phyloP scores from a whole-genome alignment of 257 asterid species.

The Apocynum venetum region DNA sequence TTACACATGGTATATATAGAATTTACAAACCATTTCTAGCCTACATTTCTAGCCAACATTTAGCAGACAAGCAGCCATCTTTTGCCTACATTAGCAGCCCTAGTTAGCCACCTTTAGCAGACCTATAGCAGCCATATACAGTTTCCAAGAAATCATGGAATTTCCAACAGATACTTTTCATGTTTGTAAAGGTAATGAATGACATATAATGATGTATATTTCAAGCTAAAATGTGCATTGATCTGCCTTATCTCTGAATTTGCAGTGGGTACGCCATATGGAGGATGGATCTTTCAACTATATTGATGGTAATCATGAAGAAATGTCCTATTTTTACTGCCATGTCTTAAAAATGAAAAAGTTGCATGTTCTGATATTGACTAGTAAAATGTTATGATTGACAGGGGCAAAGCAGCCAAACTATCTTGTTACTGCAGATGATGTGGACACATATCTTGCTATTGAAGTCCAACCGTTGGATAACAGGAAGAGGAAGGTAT shows the following conservation, averaged over 20 bases:
- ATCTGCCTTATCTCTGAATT: constrained; percentile 27
- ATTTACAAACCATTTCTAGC: too few relatives aligned
- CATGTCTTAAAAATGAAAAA: constrained; percentile 2
- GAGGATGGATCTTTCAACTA: constrained; percentile 93
- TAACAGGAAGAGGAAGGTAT: constrained; percentile 93
- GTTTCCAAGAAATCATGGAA: too few relatives aligned
- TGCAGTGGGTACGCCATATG: constrained; percentile 96
- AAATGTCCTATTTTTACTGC: constrained; percentile 13
- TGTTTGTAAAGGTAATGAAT: constrained; percentile 19
- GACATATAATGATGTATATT: constrained; percentile 14
- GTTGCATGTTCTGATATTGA: background rate
- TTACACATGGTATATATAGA: too few relatives aligned
- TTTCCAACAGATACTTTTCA: constrained; percentile 13
- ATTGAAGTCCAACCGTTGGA: constrained; percentile 98
- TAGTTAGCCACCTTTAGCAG: too few relatives aligned
- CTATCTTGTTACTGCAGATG: constrained; percentile 95
- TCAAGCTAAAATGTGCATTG: constrained; percentile 17
- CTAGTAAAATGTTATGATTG: constrained; percentile 21
- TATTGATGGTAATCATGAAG: constrained; percentile 63
- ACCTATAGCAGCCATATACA: too few relatives aligned
- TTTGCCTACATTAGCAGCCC: too few relatives aligned
- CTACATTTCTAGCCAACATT: too few relatives aligned
- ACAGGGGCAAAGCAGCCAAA: constrained; percentile 94
- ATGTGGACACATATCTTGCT: constrained; percentile 83
- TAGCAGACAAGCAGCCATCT: too few relatives aligned